Base-by-base conservation (phyloP, 2,329 filamentous ascomycete species). In the Tetracladium maxilliforme region DNA sequence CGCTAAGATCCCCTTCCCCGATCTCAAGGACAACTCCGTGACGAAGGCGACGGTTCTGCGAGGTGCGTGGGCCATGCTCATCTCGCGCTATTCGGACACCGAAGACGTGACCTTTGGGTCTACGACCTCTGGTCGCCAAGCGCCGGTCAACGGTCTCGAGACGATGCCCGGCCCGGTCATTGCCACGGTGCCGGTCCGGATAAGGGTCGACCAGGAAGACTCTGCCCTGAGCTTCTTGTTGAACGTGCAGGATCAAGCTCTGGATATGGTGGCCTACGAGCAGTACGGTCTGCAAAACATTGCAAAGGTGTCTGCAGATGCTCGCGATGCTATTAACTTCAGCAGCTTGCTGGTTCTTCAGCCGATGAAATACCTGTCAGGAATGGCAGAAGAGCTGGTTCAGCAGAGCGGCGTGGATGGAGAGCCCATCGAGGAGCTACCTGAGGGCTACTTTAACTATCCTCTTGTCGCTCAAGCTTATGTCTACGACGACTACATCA, bases 81-180 rank as follows among this genome's bases (percentile, higher is more conserved):
- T 47, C 3, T 42, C 43, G 2, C 29, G 46, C 7, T 50, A 52
- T 24, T 39, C 48, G 28, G 44, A 43, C 4, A 38, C 44, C 14
- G 27, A 42, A 9, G 49, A 54, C 24, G 42, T 53, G 13, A 34
- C 52, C 13, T 54, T 56, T 26, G 52, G 52, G 7, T 48, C 49
- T 33, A 54, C 49, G 2, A 36, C 54, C 10, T 50, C 52, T 4
- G 52, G 52, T 10, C 46, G 52, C 19, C 48, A 48, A 2, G 43
- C 47, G 19, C 34, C 49, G 5, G 22, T 56, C 6, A 32, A 40
- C 5, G 50, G 47, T 6, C 44, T 56, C 16, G 52, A 54, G 28
- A 36, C 44, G 14, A 54, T 58, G 22, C 43, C 51, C 28, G 54
- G 53, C 1, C 52, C 54, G 9, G 50, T 51, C 37, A 51, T 56